Conservation (phyloP, 495 filamentous ascomycete genomes). For the Penicillium nucicola region DNA sequence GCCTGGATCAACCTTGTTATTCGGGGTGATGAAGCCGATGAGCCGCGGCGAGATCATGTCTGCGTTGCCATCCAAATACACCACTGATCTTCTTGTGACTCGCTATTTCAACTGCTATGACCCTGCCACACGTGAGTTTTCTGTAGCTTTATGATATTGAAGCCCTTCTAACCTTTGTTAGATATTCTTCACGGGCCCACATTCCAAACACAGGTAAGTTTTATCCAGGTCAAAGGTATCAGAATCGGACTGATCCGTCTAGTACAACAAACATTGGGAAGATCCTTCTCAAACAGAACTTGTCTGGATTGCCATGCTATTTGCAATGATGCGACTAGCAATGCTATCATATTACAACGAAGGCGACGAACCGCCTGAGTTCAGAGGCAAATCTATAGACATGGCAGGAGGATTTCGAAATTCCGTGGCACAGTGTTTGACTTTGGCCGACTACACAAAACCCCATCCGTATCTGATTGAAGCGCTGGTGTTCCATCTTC, state of each 20-base stretch:
- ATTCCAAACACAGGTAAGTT: slow-evolving; percentile 63
- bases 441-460: slow-evolving; percentile 86
- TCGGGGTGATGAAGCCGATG: slow-evolving; percentile 64
- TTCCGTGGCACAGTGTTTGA: slow-evolving; percentile 82
- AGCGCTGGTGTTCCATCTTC: slow-evolving; percentile 78
- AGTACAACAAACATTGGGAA: slow-evolving; percentile 87
- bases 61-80: slow-evolving; percentile 74
- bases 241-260: background rate
- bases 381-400: slow-evolving; percentile 63
- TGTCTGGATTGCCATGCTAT: slow-evolving; percentile 88
- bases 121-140: slow-evolving; percentile 62
- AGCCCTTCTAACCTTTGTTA: slow-evolving; percentile 42
- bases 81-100: slow-evolving; percentile 74
- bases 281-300: slow-evolving; percentile 74
- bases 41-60: slow-evolving; percentile 72
- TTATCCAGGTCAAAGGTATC: no score
- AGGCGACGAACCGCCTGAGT: slow-evolving; percentile 89
- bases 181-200: slow-evolving; percentile 84
- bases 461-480: slow-evolving; percentile 85
- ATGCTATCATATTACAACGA: slow-evolving; percentile 88
- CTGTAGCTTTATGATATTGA: background rate
- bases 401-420: slow-evolving; percentile 76
- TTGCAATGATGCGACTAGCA: slow-evolving; percentile 82
- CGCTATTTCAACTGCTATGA: slow-evolving; percentile 72
- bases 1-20: slow-evolving; percentile 68